Evolutionary conservation across 208 protist species (phyloP), one percentile per base, ranked within the genome.

Genomic region (Crithidia acanthocephali): DNA sequence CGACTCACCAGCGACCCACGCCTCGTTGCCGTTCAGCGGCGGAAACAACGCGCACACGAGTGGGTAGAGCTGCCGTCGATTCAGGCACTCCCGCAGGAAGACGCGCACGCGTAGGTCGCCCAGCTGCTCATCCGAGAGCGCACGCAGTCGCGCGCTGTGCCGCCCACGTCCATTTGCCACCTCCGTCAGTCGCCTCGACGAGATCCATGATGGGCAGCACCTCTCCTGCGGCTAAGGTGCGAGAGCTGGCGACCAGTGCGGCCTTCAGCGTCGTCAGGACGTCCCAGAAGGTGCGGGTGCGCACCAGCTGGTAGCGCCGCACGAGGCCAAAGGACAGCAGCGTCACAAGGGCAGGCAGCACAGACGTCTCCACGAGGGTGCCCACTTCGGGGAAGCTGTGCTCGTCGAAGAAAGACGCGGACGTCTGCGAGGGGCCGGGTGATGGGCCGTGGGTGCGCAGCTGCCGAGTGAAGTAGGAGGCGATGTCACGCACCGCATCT

Each of bases 81-180:
- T 89, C 33, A 92, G 35, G 51, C 79, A 84, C 62, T 83, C 79
- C 0, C 76, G 68, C 42, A 92, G 62, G 44, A 89, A 86, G 32
- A 92, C 72, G 15, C 77, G 74, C 55, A 83, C 48, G 13, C 74
- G 78, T 50, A 85, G 45, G 1, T 64, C 44, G 16, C 72, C 60
- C 23, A 85, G 68, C 60, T 80, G 60, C 20, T 77, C 66, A 66
- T 82, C 77, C 15, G 66, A 76, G 20, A 86, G 60, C 0, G 52
- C 44, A 15, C n/a, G 61, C 50, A 86, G 68, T 22, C 15, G 28
- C 0, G 27, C 30, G 27, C 22, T 67, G 60, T 70, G 63, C 1
- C 78, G 77, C 15, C 81, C 64, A 20, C 64, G 50, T 4, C 48
- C 61, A 0, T 67, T 50, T 6, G 45, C 50, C 2, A 44, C 30